These are phyloP conservation scores for Hyphopichia burtonii DNA, from an alignment of 1,139 yeast genomes.

Conservation along the genomic window DNA sequence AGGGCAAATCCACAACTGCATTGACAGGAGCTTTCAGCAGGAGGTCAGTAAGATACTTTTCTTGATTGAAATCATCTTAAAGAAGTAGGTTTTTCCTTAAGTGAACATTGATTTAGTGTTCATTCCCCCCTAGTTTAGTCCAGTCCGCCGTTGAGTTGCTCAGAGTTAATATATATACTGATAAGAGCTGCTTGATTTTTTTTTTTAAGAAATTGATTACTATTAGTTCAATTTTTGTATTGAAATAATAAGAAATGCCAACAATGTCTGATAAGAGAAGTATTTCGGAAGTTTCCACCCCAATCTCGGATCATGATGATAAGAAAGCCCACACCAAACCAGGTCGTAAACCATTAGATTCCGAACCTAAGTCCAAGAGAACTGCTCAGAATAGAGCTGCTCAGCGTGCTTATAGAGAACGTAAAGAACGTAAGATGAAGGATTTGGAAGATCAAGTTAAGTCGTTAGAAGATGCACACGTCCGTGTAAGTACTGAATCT, in stretches of 20 bases:
- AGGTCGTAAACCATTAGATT: constrained; percentile 70
- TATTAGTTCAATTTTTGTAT: not conserved
- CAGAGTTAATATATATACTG: too few species aligned
- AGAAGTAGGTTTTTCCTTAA: too few species aligned
- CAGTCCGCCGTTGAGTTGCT: too few species aligned
- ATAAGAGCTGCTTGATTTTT: too few species aligned
- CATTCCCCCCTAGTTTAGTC: too few species aligned
- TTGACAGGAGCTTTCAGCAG: too few species aligned
- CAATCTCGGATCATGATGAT: constrained; percentile 26
- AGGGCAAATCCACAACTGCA: not conserved
- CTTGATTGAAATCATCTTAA: too few species aligned
- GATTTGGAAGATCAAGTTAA: constrained; percentile 81
- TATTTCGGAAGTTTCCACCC: constrained; percentile 24
- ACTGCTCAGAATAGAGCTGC: constrained; percentile 98
- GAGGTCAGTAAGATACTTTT: too few species aligned
- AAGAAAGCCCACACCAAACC: constrained; percentile 44
- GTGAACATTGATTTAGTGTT: too few species aligned
- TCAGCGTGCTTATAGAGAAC: constrained; percentile 92
- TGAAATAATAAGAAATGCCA: too few species aligned
- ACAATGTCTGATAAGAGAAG: constrained; percentile 24
- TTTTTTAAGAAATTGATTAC: not conserved
- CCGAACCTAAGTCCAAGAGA: constrained; percentile 82
- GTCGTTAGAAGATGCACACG: constrained; percentile 66
- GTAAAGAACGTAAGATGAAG: constrained; percentile 84
- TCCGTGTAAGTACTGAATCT: constrained; percentile 63